Evolutionary conservation across 1,139 yeast species (phyloP).

Genomic region (Debaryomyces coudertii): DNA sequence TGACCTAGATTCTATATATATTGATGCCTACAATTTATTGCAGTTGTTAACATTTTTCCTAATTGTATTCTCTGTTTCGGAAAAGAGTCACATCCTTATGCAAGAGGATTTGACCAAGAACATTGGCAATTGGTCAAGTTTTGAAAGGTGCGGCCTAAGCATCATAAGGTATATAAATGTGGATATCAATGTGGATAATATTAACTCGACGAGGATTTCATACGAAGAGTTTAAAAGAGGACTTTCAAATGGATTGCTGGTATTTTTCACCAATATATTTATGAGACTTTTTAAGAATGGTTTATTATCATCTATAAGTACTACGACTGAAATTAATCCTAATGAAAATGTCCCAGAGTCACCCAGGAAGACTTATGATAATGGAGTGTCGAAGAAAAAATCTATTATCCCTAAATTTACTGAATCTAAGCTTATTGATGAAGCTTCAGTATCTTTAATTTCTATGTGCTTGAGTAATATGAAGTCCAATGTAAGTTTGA

Average conservation of each 20-base stretch:
- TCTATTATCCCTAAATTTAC: slow-evolving; percentile 19
- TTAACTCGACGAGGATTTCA: slow-evolving; percentile 26
- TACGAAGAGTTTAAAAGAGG: slow-evolving; percentile 37
- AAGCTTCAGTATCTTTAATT: slow-evolving; percentile 45
- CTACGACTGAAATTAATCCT: not conserved
- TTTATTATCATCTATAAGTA: slow-evolving; percentile 18
- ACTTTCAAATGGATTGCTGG: slow-evolving; percentile 34
- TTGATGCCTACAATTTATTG: slow-evolving; percentile 40
- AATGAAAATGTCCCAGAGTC: not conserved
- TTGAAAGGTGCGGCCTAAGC: slow-evolving; percentile 33
- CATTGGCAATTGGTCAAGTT: slow-evolving; percentile 35
- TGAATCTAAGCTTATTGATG: slow-evolving; percentile 45
- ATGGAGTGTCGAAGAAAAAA: not conserved
- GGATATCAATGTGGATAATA: slow-evolving; percentile 25
- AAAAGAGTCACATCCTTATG: slow-evolving; percentile 28
- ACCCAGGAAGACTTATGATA: not conserved
- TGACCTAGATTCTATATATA: slow-evolving; percentile 32
- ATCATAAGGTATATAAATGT: slow-evolving; percentile 52
- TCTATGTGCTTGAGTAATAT: slow-evolving; percentile 32
- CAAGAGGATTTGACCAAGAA: slow-evolving; percentile 16
- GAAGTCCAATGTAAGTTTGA: slow-evolving; percentile 24
- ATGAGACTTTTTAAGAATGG: slow-evolving; percentile 38
- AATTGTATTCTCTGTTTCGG: slow-evolving; percentile 29
- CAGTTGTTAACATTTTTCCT: slow-evolving; percentile 48
- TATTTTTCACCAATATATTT: slow-evolving; percentile 39